Percentiles rank a stretch among this genome's conserved stretches.
Evolutionary conservation across 2,329 filamentous ascomycete genomes (phyloP).

Genomic region (Drechslera avenae): DNA sequence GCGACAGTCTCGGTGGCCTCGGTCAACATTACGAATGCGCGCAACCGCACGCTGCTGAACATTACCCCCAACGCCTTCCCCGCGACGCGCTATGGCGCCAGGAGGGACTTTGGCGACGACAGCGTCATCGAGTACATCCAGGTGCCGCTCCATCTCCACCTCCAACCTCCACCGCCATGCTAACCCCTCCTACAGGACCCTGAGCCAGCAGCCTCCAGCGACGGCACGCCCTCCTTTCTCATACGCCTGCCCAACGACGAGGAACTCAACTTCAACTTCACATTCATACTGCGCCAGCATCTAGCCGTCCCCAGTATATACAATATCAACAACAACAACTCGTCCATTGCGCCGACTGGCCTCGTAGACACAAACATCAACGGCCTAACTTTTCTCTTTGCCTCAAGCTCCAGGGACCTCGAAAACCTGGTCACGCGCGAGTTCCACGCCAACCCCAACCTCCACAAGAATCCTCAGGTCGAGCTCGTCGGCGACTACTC

Average conservation of each 20-base stretch:
- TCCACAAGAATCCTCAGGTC: slow-evolving; percentile 97
- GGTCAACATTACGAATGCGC: slow-evolving; percentile 78
- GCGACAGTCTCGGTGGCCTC: slow-evolving; percentile 81
- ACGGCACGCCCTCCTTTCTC: slow-evolving; percentile 71
- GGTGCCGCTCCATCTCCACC: slow-evolving; percentile 56
- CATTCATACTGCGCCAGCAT: slow-evolving; percentile 73
- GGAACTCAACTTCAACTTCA: slow-evolving; percentile 91
- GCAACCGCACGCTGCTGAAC: slow-evolving; percentile 75
- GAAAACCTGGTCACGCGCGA: slow-evolving; percentile 94
- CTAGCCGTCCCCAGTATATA: slow-evolving; percentile 50
- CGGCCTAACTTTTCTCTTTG: slow-evolving; percentile 90
- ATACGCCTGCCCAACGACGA: slow-evolving; percentile 89
- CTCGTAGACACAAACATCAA: slow-evolving; percentile 76
- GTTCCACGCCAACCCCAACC: slow-evolving; percentile 94
- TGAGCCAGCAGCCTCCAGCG: slow-evolving; percentile 56
- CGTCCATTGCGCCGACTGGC: slow-evolving; percentile 51
- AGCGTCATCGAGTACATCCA: slow-evolving; percentile 87
- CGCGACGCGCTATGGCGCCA: slow-evolving; percentile 75
- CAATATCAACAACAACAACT: slow-evolving; percentile 52
- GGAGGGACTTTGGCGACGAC: slow-evolving; percentile 74
- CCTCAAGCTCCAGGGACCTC: slow-evolving; percentile 81
- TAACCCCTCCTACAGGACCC: slow-evolving; percentile 67
- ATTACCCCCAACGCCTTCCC: slow-evolving; percentile 87
- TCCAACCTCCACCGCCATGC: slow-evolving; percentile 4
- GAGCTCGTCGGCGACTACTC: slow-evolving; percentile 90